Conservation (phyloP, 176 grass and related monocot species). For the Cymbopogon citratus region DNA sequence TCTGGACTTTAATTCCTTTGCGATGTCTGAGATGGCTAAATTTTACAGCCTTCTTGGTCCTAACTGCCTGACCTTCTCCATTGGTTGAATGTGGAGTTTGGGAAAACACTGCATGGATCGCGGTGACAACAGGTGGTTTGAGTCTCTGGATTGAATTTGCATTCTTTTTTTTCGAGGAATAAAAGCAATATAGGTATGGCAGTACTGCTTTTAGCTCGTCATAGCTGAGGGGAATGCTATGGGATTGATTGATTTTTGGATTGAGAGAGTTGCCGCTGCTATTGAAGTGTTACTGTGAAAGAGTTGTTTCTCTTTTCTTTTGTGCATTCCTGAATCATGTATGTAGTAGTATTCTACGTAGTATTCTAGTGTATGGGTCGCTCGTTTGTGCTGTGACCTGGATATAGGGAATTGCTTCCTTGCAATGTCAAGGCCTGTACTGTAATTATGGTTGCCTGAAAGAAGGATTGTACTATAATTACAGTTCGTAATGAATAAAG, state of each 20-base stretch:
- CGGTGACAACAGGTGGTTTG: not conserved
- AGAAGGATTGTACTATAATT: too few relatives aligned
- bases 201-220: not conserved
- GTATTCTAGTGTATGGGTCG: too few relatives aligned
- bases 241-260: not conserved
- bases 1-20: not conserved
- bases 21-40: conserved; percentile 12
- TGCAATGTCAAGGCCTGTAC: not conserved
- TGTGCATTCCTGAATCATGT: not conserved
- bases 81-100: not conserved
- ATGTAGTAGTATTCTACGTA: too few relatives aligned
- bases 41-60: conserved; percentile 31
- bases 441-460: not conserved
- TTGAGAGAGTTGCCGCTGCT: not conserved
- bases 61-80: not conserved
- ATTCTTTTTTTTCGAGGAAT: not conserved
- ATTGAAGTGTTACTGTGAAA: not conserved
- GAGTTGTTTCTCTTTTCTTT: not conserved
- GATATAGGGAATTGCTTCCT: not conserved
- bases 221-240: not conserved
- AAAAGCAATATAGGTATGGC: not conserved
- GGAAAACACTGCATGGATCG: conserved; percentile 8
- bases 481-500: not conserved
- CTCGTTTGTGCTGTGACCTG: not conserved
- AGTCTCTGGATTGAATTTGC: not conserved